Evolutionary conservation across 2,329 filamentous ascomycete species (phyloP).

Genomic region (Fusarium metavorans): DNA sequence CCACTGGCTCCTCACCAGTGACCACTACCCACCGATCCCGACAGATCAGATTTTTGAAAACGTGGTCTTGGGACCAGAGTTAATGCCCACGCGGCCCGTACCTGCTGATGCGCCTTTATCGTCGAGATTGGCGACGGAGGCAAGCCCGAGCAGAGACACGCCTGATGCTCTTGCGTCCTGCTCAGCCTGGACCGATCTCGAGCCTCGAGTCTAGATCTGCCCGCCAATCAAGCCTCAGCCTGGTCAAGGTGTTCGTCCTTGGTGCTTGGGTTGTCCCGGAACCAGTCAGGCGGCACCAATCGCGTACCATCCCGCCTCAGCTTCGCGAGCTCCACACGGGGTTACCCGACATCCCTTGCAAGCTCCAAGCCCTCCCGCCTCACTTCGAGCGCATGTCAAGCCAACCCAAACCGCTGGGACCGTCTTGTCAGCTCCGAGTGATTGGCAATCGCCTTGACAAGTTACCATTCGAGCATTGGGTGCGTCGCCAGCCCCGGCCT

Average conservation of each 20-base stretch:
- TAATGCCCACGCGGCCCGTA: slow-evolving; percentile 23
- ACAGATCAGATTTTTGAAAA: slow-evolving; percentile 33
- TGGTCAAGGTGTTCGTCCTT: slow-evolving; percentile 36
- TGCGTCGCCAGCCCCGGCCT: not conserved
- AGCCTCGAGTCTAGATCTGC: slow-evolving; percentile 38
- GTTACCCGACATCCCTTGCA: slow-evolving; percentile 46
- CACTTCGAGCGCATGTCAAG: slow-evolving; percentile 37
- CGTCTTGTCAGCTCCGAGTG: not conserved
- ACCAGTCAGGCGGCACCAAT: slow-evolving; percentile 47
- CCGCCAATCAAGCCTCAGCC: slow-evolving; percentile 37
- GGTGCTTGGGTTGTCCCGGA: slow-evolving; percentile 36
- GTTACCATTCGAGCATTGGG: not conserved
- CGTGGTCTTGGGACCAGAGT: slow-evolving; percentile 37
- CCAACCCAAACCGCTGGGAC: slow-evolving; percentile 37
- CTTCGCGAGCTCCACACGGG: slow-evolving; percentile 42
- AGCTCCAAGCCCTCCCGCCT: slow-evolving; percentile 40
- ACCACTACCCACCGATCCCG: slow-evolving; percentile 29
- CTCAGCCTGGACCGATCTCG: slow-evolving; percentile 25
- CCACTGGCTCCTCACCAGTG: slow-evolving; percentile 17
- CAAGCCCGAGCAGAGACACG: not conserved
- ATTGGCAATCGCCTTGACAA: not conserved
- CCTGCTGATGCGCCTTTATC: slow-evolving; percentile 32
- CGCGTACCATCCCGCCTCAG: slow-evolving; percentile 45
- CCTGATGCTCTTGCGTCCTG: not conserved
- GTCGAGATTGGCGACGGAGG: slow-evolving; percentile 18